Evolutionary conservation across 2,329 filamentous ascomycete species (phyloP), one percentile per base, ranked within the genome.

Genomic region (Blastomyces percursus): DNA sequence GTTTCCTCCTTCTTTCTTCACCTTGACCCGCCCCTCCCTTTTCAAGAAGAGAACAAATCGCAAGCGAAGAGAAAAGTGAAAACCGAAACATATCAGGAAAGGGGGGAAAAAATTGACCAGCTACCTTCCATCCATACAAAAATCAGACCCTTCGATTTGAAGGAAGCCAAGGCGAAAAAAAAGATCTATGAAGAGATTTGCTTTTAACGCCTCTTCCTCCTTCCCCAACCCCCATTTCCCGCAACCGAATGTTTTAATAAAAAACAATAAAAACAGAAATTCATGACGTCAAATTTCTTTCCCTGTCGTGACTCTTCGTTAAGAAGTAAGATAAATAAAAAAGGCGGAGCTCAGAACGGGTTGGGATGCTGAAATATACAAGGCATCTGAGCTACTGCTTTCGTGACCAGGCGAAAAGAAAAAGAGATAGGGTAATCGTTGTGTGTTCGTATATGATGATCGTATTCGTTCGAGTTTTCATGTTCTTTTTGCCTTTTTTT

Each of bases 101-200:
- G 38, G 67, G 66, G 48, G 67, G 65, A 69, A 65, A 70, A 65
- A 21, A 70, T 75, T 76, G 73, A 76, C 74, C 74, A 75, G 72
- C 67, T 64, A 70, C 35, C 40, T 42, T 4, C 48, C 51, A 35
- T 16, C 60, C 67, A 35, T n/a, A 59, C 67, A 71, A 55, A 71
- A 60, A 69, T 64, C 61, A 61, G 59, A 68, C 66, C 62, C 66
- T 62, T 63, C 59, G 63, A 62, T 61, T 64, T 63, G 62, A 61
- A 66, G 59, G 42, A 63, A 66, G 61, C 61, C 56, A 60, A 65
- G 32, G 19, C 21, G 14, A 24, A 30, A 30, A 44, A 32, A 14
- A 11, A 27, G 2, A 2, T 11, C 4, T n/a, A 14, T 24, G 30
- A 27, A 6, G 40, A 51, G 14, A 52, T 38, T 21, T 27, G 14